Base-by-base conservation (phyloP, 2,329 filamentous ascomycete species). In the Botrytis hyacinthi region DNA sequence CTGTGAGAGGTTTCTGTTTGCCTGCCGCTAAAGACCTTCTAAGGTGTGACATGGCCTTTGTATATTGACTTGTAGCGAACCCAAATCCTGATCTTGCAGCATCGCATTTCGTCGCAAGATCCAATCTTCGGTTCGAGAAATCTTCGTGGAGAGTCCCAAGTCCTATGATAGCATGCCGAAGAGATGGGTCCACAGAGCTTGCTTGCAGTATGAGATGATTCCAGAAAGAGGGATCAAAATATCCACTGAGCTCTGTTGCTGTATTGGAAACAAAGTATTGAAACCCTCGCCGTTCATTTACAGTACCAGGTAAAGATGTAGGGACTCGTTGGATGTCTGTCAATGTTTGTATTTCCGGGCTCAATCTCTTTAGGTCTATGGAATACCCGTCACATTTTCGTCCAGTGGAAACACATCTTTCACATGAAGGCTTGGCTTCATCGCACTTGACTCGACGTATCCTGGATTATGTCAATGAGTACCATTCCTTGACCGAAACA, bases 71-170 rank as follows among this genome's bases (percentile, higher is more conserved):
- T 35, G 75, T 68, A 14, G 79, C 78, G 73, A 80, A 80, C 18
- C 74, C 69, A 12, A 74, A 54, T 6, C 67, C 74, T 16, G 74
- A 68, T 46, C 63, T 73, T 57, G 72, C 72, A 54, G 10, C 40
- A 32, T 74, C 70, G 18, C 57, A 40, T 44, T 74, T 67, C 26
- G 69, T 61, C 10, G 46, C 71, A 60, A 75, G 68, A 35, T 68
- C 65, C 16, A 76, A 29, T 54, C 72, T 66, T 44, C 73, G 74
- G 42, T 76, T 72, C 16, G 75, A 51, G 37, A 80, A 81, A 14
- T 79, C 75, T 62, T 80, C 79, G 57, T 80, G 79, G 12, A 80
- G 69, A 61, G 78, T 67, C 6, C 77, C 78, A 62, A 80, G 79
- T 8, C 78, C 79, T 68, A 80, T 77, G 22, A 80, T 76, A 2